Percentiles rank a stretch among this genome's conserved stretches.
Conservation (phyloP, 148 eudicot genomes). For the Nepenthes gracilis region DNA sequence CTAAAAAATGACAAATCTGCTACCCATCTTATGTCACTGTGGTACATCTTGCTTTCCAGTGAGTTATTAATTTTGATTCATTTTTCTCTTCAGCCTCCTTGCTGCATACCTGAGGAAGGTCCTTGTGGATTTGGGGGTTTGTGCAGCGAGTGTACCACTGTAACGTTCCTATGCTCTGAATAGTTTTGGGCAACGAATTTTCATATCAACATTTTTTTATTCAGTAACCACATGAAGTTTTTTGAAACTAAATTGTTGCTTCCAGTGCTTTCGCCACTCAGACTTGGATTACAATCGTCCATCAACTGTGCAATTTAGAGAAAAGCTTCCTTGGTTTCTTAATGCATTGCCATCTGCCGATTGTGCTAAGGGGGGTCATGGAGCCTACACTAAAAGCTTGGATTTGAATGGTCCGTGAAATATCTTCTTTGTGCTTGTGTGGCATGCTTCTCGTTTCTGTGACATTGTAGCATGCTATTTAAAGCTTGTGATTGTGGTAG, state of each 20-base stretch:
- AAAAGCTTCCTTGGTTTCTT: conserved; percentile 68
- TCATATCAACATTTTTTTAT: neutral
- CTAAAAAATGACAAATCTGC: too few relatives aligned
- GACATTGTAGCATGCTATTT: neutral
- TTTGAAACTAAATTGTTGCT: conserved; percentile 7
- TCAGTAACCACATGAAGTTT: neutral
- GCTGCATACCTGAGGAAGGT: conserved; percentile 56
- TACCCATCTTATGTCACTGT: too few relatives aligned
- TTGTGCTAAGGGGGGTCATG: conserved; percentile 83
- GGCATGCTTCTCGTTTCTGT: neutral
- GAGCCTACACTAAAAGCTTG: conserved; percentile 60
- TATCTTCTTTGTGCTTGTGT: conserved; percentile 1
- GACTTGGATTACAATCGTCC: conserved; percentile 61
- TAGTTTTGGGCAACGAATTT: neutral
- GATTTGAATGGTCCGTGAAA: conserved; percentile 40
- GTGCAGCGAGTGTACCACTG: conserved; percentile 68
- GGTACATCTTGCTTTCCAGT: neutral
- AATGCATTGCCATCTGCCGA: conserved; percentile 65
- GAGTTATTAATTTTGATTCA: neutral
- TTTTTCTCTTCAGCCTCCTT: conserved; percentile 48
- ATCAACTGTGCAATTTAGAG: conserved; percentile 47
- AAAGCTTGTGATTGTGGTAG: neutral
- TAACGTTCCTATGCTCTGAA: conserved; percentile 12
- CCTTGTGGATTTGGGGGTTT: conserved; percentile 49
- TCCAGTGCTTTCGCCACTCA: conserved; percentile 59